Evolutionary conservation across 108 stramenopile species (phyloP).

Genomic region (Fistulifera pelliculosa): DNA sequence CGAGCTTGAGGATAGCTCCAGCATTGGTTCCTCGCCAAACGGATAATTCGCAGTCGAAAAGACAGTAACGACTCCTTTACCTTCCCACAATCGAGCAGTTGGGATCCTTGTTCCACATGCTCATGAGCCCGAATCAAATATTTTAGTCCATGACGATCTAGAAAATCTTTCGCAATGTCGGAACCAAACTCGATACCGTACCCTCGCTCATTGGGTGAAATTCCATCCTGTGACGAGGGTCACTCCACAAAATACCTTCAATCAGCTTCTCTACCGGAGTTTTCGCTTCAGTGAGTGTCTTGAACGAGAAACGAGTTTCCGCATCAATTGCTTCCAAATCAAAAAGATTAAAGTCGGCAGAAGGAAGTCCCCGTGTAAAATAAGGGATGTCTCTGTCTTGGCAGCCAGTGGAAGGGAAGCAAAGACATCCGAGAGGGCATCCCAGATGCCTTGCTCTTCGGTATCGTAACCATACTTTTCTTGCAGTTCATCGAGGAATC

Average conservation of each 20-base stretch:
- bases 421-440: slow-evolving; percentile 8
- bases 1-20: slow-evolving; percentile 12
- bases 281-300: slow-evolving; percentile 13
- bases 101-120: slow-evolving; percentile 12
- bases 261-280: slow-evolving; percentile 8
- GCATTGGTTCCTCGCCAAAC: slow-evolving; percentile 14
- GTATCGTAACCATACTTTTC: slow-evolving; percentile 16
- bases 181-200: slow-evolving; percentile 12
- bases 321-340: slow-evolving; percentile 1
- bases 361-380: slow-evolving; percentile 22
- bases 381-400: slow-evolving; percentile 11
- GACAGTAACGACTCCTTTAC: slow-evolving; percentile 10
- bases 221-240: slow-evolving; percentile 4
- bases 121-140: slow-evolving; percentile 22
- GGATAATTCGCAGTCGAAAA: slow-evolving; percentile 22
- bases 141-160: slow-evolving; percentile 14
- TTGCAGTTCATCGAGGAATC: slow-evolving; percentile 77
- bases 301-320: slow-evolving; percentile 5
- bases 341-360: slow-evolving; percentile 11
- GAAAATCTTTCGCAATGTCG: slow-evolving; percentile 11
- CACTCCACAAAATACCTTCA: slow-evolving; percentile 8
- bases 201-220: slow-evolving; percentile 12
- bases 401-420: slow-evolving; percentile 14
- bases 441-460: slow-evolving; percentile 1
- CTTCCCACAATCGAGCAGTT: slow-evolving; percentile 11